phyloP scores from a whole-genome alignment of 2,329 filamentous ascomycete genomes.

The Fusarium zealandicum region DNA sequence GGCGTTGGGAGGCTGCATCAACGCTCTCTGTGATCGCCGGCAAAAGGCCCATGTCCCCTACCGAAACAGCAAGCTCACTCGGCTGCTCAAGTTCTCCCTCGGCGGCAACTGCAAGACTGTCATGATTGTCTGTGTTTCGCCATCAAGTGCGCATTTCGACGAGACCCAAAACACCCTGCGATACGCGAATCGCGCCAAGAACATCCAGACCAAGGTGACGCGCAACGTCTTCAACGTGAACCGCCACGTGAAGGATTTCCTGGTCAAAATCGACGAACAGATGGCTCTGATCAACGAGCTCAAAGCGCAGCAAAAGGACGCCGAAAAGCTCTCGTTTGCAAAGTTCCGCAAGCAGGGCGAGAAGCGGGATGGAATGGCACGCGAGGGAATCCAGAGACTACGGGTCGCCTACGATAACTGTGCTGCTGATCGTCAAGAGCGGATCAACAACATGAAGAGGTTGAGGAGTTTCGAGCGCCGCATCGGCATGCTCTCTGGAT shows the following conservation, averaged over 20 bases:
- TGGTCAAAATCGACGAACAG: constrained; percentile 99
- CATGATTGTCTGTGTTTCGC: constrained; percentile 99
- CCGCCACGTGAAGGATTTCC: constrained; percentile 97
- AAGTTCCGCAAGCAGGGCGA: constrained; percentile 93
- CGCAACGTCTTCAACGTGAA: constrained; percentile 99
- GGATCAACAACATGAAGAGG: constrained; percentile 80
- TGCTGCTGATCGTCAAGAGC: constrained; percentile 77
- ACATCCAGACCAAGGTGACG: constrained; percentile 99
- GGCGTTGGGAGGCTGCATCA: constrained; percentile 95
- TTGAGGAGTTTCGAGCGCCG: constrained; percentile 83
- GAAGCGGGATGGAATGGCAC: constrained; percentile 77
- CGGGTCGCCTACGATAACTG: constrained; percentile 86
- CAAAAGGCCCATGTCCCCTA: constrained; percentile 96
- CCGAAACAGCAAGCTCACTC: constrained; percentile 95
- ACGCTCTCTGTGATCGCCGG: constrained; percentile 90
- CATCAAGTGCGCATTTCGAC: constrained; percentile 95
- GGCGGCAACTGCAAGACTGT: constrained; percentile 98
- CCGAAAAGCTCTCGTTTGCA: constrained; percentile 78
- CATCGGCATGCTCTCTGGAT: constrained; percentile 85
- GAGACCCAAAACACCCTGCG: constrained; percentile 98
- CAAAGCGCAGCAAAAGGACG: constrained; percentile 89
- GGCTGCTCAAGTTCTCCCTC: constrained; percentile 93
- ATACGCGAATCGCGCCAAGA: constrained; percentile 97
- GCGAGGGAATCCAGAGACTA: constrained; percentile 82
- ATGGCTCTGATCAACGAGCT: constrained; percentile 97